A percentile compares a stretch with the other conserved stretches of the same genome.
phyloP scores from a whole-genome alignment of 805 yeast genomes.

The Debaryomyces maramus region DNA sequence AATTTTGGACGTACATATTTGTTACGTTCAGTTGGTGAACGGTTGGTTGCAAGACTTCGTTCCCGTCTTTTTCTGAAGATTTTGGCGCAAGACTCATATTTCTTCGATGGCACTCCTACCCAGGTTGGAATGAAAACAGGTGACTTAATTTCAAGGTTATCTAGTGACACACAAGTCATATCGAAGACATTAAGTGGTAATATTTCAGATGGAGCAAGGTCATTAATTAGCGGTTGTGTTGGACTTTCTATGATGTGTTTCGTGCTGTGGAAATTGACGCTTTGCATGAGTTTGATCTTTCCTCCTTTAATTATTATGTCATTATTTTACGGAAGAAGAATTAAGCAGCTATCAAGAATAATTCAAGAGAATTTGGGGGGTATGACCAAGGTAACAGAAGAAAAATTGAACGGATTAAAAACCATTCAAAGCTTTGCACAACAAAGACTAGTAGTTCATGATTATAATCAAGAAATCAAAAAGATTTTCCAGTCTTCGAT shows the following conservation, averaged over 20 bases:
- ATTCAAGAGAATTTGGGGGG: conserved; percentile 85
- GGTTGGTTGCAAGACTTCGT: conserved; percentile 80
- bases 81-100: conserved; percentile 82
- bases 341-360: conserved; percentile 68
- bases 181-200: conserved; percentile 85
- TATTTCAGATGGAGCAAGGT: conserved; percentile 87
- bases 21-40: conserved; percentile 79
- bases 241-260: conserved; percentile 91
- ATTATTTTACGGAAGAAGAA: conserved; percentile 74
- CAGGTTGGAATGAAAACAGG: conserved; percentile 66
- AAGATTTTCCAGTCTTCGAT: conserved; percentile 65
- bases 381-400: conserved; percentile 88
- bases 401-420: conserved; percentile 78
- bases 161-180: conserved; percentile 86
- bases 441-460: conserved; percentile 72
- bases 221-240: conserved; percentile 77
- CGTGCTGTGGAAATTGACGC: conserved; percentile 80
- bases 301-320: conserved; percentile 86
- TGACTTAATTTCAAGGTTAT: conserved; percentile 83
- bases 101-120: conserved; percentile 75
- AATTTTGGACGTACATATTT: conserved; percentile 79
- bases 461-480: conserved; percentile 71
- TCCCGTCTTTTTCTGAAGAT: conserved; percentile 74
- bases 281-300: conserved; percentile 73
- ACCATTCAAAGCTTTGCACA: conserved; percentile 92